These are phyloP conservation scores for Lentinula edodes DNA, from an alignment of 768 basidiomycete species.

Conservation along the genomic window DNA sequence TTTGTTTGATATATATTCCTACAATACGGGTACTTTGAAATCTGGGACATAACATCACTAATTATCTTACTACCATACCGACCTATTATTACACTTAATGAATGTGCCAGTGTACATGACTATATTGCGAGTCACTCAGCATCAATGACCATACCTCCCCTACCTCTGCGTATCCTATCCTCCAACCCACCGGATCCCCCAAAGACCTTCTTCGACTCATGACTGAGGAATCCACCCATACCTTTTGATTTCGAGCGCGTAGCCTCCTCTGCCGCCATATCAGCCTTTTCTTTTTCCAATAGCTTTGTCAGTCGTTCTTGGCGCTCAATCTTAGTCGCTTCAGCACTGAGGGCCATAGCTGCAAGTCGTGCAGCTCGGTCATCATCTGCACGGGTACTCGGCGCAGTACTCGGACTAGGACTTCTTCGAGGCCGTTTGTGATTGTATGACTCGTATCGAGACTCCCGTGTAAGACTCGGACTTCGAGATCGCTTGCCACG, in stretches of 20 bases:
- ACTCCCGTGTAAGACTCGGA: constrained; percentile 23
- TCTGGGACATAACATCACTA: neutral
- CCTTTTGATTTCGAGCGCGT: constrained; percentile 68
- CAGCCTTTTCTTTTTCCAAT: constrained; percentile 73
- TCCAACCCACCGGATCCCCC: constrained; percentile 74
- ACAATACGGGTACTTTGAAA: too few relatives aligned
- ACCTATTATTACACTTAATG: neutral
- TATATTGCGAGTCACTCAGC: constrained; percentile 35
- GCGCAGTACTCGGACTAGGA: constrained; percentile 29
- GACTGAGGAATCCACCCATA: constrained; percentile 74
- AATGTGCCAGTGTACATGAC: neutral
- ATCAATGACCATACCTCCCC: constrained; percentile 65
- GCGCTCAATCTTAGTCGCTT: constrained; percentile 60
- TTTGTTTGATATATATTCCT: too few relatives aligned
- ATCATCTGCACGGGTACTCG: constrained; percentile 20
- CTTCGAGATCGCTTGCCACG: constrained; percentile 12
- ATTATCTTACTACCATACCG: neutral
- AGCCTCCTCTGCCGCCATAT: constrained; percentile 66
- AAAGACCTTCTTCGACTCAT: constrained; percentile 83
- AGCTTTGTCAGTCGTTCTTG: constrained; percentile 64
- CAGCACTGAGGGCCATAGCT: constrained; percentile 79
- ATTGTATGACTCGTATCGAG: constrained; percentile 17
- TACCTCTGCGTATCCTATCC: constrained; percentile 69
- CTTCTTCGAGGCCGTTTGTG: constrained; percentile 49
- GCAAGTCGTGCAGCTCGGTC: constrained; percentile 84